Evolutionary conservation across 768 basidiomycete species (phyloP), one percentile per base, ranked within the genome.

Genomic region (Pleurotus eryngii): DNA sequence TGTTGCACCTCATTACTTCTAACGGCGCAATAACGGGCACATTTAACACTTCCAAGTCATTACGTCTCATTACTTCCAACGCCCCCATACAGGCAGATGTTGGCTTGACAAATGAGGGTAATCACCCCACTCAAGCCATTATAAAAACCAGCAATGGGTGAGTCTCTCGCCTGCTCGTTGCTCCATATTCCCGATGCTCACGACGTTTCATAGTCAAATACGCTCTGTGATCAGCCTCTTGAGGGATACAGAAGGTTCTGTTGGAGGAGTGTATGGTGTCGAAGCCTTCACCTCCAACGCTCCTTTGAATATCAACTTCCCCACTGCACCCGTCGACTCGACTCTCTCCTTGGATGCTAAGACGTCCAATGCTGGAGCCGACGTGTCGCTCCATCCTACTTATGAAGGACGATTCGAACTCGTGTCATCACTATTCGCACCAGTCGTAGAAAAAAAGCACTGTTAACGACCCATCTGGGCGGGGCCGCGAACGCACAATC

Each of bases 21-120:
- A 82, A 84, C 60, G 71, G 71, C 1, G 65, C 51, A 1, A 74
- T 87, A 35, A 58, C 59, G 2, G 85, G 85, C 8, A 63, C 60
- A 30, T 83, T 81, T 69, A 73, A 74, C 18, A 63, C 68, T 7
- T 67, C 72, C 0, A 59, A 61, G 0, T 64, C 64, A 18, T 65
- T 76, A 14, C 57, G 43, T 3, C 58, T 77, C n/a, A n/a, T 60
- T 11, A 76, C 77, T n/a, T 60, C 71, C 18, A 82, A 84, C 59
- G 71, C 71, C 1, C 66, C 49, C 2, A 75, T 87, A 53, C 53
- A 69, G 3, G 70, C 72, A 0, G 63, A 66, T 15, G 75, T 84
- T 22, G 71, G 66, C 26, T 59, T 85, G 45, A 57, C 65, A 59
- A 71, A 60, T 68, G 74, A 62, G 50, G 66, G 60, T 35, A 63